phyloP scores from a whole-genome alignment of 2,329 filamentous ascomycete species.

The Venturia pyrina region DNA sequence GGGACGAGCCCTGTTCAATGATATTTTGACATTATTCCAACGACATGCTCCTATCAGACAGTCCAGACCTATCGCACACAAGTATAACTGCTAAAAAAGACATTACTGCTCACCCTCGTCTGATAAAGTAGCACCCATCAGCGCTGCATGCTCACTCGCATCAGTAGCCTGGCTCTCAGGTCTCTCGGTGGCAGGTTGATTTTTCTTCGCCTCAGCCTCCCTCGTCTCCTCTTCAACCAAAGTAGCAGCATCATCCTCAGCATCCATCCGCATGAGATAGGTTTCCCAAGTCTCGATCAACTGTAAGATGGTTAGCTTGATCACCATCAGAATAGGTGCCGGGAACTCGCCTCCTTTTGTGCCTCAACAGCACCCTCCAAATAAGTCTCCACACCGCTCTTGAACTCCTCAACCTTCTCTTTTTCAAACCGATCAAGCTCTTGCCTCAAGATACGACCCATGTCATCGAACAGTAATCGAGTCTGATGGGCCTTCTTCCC shows the following conservation, averaged over 20 bases:
- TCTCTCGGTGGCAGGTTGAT: not conserved
- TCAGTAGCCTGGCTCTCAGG: conserved; percentile 3
- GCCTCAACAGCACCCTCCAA: conserved; percentile 94
- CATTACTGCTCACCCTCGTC: not conserved
- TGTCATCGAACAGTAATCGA: conserved; percentile 85
- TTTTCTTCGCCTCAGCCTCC: conserved; percentile 3
- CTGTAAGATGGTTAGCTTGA: conserved; percentile 25
- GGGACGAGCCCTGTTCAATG: not conserved
- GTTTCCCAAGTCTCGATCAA: conserved; percentile 94
- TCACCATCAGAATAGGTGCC: conserved; percentile 34
- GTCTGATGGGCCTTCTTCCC: conserved; percentile 90
- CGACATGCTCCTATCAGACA: not conserved
- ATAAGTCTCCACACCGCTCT: conserved; percentile 95
- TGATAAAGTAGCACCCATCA: not conserved
- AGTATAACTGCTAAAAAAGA: not conserved
- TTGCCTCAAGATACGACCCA: conserved; percentile 83
- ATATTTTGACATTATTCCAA: not conserved
- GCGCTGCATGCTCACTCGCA: not conserved
- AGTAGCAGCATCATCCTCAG: conserved; percentile 59
- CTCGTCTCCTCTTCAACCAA: conserved; percentile 6
- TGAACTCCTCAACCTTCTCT: conserved; percentile 99
- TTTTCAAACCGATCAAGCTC: conserved; percentile 91
- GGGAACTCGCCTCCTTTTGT: conserved; percentile 77
- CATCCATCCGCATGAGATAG: conserved; percentile 90
- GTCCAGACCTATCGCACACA: not conserved